phyloP scores from a whole-genome alignment of 75 land plant genomes.

The Isoetes taiwanensis region DNA sequence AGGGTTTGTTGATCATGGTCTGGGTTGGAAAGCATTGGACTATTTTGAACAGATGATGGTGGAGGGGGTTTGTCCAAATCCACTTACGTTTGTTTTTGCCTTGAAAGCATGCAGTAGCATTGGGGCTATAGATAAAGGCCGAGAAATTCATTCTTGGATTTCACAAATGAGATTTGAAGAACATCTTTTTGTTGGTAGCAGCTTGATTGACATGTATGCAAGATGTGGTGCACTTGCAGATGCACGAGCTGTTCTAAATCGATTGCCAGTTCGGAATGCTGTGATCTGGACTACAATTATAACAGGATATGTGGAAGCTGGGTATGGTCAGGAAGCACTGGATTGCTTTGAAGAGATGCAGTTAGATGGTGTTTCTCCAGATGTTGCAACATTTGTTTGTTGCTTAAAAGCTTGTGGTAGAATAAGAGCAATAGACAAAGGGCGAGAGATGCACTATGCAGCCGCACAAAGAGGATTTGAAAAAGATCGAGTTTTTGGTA shows the following conservation, averaged over 20 bases:
- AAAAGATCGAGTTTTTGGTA: too few species aligned
- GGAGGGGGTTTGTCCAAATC: slow-evolving; percentile 11
- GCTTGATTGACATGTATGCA: slow-evolving; percentile 44
- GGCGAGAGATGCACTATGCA: too few species aligned
- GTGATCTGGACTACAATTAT: slow-evolving; percentile 59
- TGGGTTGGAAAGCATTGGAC: slow-evolving; percentile 1
- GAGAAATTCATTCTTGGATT: slow-evolving; percentile 18
- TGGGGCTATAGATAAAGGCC: slow-evolving; percentile 10
- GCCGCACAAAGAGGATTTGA: too few species aligned
- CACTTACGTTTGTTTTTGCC: slow-evolving; percentile 8
- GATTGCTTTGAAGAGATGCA: slow-evolving; percentile 29
- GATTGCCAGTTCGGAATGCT: slow-evolving; percentile 21
- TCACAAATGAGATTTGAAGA: slow-evolving; percentile 12
- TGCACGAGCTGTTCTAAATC: slow-evolving; percentile 27
- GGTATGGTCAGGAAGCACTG: slow-evolving; percentile 29
- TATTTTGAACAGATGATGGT: slow-evolving; percentile 8
- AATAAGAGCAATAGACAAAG: too few species aligned
- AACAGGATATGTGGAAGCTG: slow-evolving; percentile 30
- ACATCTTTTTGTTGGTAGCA: slow-evolving; percentile 37
- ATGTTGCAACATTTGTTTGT: slow-evolving; percentile 39
- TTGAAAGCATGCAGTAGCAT: slow-evolving; percentile 11
- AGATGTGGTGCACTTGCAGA: slow-evolving; percentile 28
- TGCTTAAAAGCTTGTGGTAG: slow-evolving; percentile 43
- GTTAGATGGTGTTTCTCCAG: slow-evolving; percentile 26
- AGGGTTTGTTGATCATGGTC: slow-evolving; percentile 13